phyloP scores from a whole-genome alignment of 148 eudicot species.

The Bassia scoparia region DNA sequence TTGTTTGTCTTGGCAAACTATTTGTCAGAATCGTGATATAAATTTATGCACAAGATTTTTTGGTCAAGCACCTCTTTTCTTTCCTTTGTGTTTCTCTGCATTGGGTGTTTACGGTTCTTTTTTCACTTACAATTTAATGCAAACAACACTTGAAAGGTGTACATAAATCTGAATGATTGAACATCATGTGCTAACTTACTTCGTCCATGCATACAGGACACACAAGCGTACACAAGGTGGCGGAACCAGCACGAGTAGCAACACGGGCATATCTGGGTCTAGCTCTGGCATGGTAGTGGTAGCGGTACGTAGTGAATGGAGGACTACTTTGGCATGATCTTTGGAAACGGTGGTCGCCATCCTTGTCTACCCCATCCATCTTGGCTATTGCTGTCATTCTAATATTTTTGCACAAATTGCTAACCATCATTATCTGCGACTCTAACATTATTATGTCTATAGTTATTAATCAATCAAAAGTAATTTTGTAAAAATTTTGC shows the following conservation, averaged over 20 bases:
- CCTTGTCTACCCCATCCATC: slow-evolving; percentile 14
- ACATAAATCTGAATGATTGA: neutral
- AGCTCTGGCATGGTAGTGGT: neutral
- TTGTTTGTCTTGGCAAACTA: too few relatives aligned
- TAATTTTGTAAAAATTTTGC: neutral
- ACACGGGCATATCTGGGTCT: slow-evolving; percentile 20
- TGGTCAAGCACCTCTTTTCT: too few relatives aligned
- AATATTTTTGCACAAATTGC: slow-evolving; percentile 22
- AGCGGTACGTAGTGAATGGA: slow-evolving; percentile 9
- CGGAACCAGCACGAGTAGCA: slow-evolving; percentile 24
- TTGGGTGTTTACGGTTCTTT: too few relatives aligned
- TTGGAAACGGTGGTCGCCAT: slow-evolving; percentile 16
- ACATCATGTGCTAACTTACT: neutral
- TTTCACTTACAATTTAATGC: too few relatives aligned
- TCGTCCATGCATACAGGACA: slow-evolving; percentile 3
- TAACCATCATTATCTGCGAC: slow-evolving; percentile 16
- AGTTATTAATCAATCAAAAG: neutral
- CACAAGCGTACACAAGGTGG: slow-evolving; percentile 14
- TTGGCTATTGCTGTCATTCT: slow-evolving; percentile 14
- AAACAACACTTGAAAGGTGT: too few relatives aligned
- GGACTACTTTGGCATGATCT: slow-evolving; percentile 38
- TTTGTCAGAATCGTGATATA: too few relatives aligned
- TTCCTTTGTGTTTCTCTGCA: too few relatives aligned
- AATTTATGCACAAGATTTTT: too few relatives aligned
- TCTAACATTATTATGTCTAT: slow-evolving; percentile 17